Evolutionary conservation across 495 filamentous ascomycete species (phyloP).

Genomic region (Geopyxis carbonaria): DNA sequence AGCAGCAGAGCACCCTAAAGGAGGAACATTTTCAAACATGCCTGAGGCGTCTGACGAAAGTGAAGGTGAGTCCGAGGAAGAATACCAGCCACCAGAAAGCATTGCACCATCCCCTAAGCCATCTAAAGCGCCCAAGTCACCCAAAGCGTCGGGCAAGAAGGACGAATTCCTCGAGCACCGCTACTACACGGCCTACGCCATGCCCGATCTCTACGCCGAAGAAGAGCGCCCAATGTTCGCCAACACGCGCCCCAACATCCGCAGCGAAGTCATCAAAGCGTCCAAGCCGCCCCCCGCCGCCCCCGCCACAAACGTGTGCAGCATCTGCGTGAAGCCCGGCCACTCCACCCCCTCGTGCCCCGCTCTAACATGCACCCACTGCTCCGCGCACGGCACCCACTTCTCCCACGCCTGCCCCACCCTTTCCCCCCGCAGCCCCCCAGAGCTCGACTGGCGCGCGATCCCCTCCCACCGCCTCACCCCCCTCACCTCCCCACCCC

Average conservation of each 20-base stretch:
- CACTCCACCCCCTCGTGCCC: slow-evolving; percentile 11
- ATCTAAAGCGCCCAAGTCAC: not conserved
- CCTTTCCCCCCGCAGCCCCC: not conserved
- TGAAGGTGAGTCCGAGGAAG: not conserved
- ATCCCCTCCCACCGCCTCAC: slow-evolving; percentile 3
- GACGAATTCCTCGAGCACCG: slow-evolving; percentile 8
- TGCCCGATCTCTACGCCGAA: slow-evolving; percentile 13
- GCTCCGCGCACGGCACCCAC: slow-evolving; percentile 17
- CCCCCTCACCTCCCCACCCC: slow-evolving; percentile 1
- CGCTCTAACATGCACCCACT: slow-evolving; percentile 19
- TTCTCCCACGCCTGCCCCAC: slow-evolving; percentile 22
- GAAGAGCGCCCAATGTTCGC: slow-evolving; percentile 16
- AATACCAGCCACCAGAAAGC: not conserved
- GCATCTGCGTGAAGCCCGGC: slow-evolving; percentile 9
- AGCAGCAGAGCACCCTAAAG: slow-evolving; percentile 9
- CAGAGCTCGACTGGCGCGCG: slow-evolving; percentile 6
- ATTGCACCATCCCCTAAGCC: not conserved
- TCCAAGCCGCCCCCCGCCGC: not conserved
- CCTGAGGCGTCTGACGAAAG: slow-evolving; percentile 2
- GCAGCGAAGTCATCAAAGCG: not conserved
- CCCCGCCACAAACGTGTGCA: slow-evolving; percentile 7
- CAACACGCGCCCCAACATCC: not conserved
- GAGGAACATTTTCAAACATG: slow-evolving; percentile 6
- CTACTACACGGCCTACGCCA: slow-evolving; percentile 14
- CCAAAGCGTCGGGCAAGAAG: not conserved